Evolutionary conservation across 768 basidiomycete genomes (phyloP), one percentile per base, ranked within the genome.

Genomic region (Fistulinella prunicolor): DNA sequence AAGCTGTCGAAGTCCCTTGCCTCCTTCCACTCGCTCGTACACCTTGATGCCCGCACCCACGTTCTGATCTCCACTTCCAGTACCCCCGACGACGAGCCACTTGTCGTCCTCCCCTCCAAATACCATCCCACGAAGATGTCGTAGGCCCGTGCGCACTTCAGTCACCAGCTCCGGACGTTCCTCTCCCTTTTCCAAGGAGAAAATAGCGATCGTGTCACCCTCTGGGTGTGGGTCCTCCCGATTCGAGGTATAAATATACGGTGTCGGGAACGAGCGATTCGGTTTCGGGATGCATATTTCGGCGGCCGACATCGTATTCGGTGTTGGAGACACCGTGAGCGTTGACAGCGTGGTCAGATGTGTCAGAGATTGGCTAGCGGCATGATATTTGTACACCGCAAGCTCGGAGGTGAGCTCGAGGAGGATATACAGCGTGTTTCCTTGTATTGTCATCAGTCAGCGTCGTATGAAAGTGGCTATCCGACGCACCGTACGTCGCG

Each of bases 191-290:
- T 71, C 70, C 36, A 83, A 71, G 7, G 78, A 72, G 67, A 85
- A 89, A 26, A 90, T 77, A 6, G 86, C 75, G 52, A 92, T 79
- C 24, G 79, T 78, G 63, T 92, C 89, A 20, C 89, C 87, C 38
- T 76, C 80, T 0, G 80, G 71, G 19, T 79, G 75, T 5, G 82
- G 82, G 57, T 88, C 82, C 56, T 89, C 83, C 26, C 89, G 76
- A 65, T 90, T 92, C 4, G 88, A 85, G 10, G 80, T 68, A 59
- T 89, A 91, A 14, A 90, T 68, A 63, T 84, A 84, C 3, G 79
- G 73, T 1, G 67, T 70, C 0, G 81, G 72, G 68, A 75, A 85
- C 3, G 73, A 60, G 7, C 67, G 35, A 51, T 81, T 82, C 12
- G 81, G 71, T 6, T 68, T 58, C 0, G 85, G 80, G 47, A 86